phyloP scores from a whole-genome alignment of 202 grass and related monocot species.

The Panicum virgatum region DNA sequence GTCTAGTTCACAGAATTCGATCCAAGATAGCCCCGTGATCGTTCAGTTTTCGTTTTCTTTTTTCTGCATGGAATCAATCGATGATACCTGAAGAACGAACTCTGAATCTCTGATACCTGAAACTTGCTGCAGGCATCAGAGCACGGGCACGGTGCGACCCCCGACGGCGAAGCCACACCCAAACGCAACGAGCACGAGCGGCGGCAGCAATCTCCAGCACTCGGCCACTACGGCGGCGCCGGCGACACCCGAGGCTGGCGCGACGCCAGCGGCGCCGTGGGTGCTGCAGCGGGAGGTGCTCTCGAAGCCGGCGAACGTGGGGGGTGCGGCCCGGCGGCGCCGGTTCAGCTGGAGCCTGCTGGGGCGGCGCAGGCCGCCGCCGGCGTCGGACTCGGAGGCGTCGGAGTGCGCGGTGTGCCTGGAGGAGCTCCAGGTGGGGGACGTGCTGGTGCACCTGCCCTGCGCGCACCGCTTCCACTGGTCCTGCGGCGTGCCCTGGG shows the following conservation, averaged over 20 bases:
- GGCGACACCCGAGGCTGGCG: not conserved
- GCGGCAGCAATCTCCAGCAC: not conserved
- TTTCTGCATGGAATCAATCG: no score
- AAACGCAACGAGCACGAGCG: not conserved
- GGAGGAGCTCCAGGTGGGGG: slow-evolving; percentile 64
- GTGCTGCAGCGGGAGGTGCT: slow-evolving; percentile 56
- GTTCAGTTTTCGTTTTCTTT: not conserved
- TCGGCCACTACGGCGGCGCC: not conserved
- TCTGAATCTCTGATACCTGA: not conserved
- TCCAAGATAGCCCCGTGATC: not conserved
- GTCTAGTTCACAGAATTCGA: not conserved
- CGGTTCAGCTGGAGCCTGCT: slow-evolving; percentile 61
- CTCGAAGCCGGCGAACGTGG: slow-evolving; percentile 19
- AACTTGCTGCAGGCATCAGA: slow-evolving; percentile 42
- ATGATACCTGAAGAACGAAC: no score
- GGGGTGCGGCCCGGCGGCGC: not conserved
- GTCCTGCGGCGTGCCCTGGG: slow-evolving; percentile 75
- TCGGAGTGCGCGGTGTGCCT: slow-evolving; percentile 80
- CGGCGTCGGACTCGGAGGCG: not conserved
- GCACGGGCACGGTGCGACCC: slow-evolving; percentile 43
- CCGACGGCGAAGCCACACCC: not conserved
- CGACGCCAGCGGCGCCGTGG: not conserved
- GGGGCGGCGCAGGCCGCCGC: not conserved
- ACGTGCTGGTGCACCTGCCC: slow-evolving; percentile 62
- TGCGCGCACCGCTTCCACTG: slow-evolving; percentile 88